These are phyloP conservation scores for Mycothermus thermophilus DNA, from an alignment of 495 filamentous ascomycete genomes.

Conservation along the genomic window DNA sequence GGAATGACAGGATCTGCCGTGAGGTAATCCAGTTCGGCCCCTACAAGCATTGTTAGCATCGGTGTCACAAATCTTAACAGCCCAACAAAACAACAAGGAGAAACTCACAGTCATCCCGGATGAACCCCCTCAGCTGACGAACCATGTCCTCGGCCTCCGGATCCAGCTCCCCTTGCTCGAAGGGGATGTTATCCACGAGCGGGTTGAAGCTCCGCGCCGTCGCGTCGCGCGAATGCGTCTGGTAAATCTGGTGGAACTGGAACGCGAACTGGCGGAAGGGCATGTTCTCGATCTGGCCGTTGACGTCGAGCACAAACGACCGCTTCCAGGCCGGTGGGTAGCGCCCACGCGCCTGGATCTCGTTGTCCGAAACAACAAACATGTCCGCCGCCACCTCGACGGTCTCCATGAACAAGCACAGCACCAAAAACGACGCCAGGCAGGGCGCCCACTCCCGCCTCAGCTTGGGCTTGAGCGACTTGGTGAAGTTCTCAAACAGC, in stretches of 20 bases:
- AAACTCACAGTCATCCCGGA: constrained; percentile 28
- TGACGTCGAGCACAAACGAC: constrained; percentile 26
- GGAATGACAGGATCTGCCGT: constrained; percentile 31
- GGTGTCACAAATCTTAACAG: not conserved
- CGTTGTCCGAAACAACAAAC: constrained; percentile 35
- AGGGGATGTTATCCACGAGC: constrained; percentile 21
- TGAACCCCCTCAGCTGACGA: constrained; percentile 23
- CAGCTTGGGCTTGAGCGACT: constrained; percentile 34
- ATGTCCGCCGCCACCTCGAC: constrained; percentile 36
- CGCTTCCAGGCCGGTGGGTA: constrained; percentile 20
- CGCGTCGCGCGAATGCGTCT: constrained; percentile 32
- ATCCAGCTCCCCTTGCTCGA: constrained; percentile 26
- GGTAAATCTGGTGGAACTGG: constrained; percentile 41
- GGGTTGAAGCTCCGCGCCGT: constrained; percentile 32
- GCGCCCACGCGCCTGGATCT: constrained; percentile 25
- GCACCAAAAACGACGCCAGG: constrained; percentile 35
- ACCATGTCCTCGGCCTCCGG: constrained; percentile 27
- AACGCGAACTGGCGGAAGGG: constrained; percentile 39
- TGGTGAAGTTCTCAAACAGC: constrained; percentile 33
- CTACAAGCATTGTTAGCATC: constrained; percentile 16
- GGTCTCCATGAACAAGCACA: constrained; percentile 39
- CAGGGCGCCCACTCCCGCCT: constrained; percentile 38
- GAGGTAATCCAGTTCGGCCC: constrained; percentile 33
- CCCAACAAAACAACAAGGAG: not conserved
- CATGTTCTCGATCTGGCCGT: constrained; percentile 34